Conservation (phyloP, 2,329 filamentous ascomycete genomes). For the Fusarium sulawesiense region DNA sequence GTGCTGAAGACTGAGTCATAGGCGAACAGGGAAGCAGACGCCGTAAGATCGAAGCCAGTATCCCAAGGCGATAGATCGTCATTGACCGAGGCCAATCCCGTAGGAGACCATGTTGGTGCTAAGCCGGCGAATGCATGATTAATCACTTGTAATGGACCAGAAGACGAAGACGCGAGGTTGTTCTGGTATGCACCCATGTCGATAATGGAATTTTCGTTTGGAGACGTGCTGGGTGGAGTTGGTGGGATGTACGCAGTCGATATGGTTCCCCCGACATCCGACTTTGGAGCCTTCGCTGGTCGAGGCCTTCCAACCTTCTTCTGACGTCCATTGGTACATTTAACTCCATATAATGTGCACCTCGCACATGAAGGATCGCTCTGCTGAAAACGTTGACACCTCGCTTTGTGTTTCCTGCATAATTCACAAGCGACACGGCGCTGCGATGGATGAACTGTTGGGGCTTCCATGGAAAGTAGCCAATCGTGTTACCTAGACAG, state of each 20-base stretch:
- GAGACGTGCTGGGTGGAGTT: background rate
- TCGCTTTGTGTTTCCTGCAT: background rate
- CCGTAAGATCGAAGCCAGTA: too few species aligned
- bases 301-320: background rate
- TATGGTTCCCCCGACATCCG: too few species aligned
- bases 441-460: background rate
- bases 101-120: too few species aligned
- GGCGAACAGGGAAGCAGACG: too few species aligned
- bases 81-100: too few species aligned
- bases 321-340: background rate
- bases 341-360: background rate
- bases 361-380: background rate
- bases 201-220: too few species aligned
- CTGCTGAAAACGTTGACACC: background rate
- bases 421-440: background rate
- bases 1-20: too few species aligned
- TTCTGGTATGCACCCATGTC: too few species aligned
- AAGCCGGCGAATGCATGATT: too few species aligned
- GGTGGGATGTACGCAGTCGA: background rate
- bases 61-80: too few species aligned
- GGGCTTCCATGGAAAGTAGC: background rate
- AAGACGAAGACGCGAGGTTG: too few species aligned
- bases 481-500: background rate
- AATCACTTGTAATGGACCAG: too few species aligned
- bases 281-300: background rate